Evolutionary conservation across 2,329 filamentous ascomycete species (phyloP).

Genomic region (Monosporascus ibericus): DNA sequence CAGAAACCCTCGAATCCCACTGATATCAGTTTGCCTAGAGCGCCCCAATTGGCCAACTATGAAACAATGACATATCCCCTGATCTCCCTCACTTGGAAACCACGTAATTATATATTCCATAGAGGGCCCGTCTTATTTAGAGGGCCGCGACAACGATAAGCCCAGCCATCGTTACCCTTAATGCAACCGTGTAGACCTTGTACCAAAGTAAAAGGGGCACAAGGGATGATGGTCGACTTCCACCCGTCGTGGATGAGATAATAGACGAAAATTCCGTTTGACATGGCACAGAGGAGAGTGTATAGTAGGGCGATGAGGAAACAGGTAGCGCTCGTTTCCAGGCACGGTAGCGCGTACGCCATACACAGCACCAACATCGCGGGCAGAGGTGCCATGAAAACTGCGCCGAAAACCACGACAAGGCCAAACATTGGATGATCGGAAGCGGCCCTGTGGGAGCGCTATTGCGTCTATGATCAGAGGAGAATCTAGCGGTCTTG

Average conservation of each 20-base stretch:
- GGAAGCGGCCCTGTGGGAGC: background rate
- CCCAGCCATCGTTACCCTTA: background rate
- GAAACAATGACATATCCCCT: too few species aligned
- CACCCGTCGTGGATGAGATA: background rate
- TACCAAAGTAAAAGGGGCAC: conserved; percentile 2
- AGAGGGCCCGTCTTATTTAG: background rate
- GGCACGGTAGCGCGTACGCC: too few species aligned
- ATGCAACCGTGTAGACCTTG: conserved; percentile 1
- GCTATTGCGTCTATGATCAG: too few species aligned
- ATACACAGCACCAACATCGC: background rate
- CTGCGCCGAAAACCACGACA: background rate
- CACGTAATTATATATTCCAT: conserved; percentile 1
- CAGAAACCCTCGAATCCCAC: too few species aligned
- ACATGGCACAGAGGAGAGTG: background rate
- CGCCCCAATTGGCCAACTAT: too few species aligned
- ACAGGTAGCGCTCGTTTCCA: background rate
- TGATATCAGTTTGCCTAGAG: too few species aligned
- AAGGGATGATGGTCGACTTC: conserved; percentile 1
- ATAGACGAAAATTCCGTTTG: conserved; percentile 1
- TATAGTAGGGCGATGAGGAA: background rate
- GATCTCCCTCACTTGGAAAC: background rate
- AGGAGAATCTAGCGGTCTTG: too few species aligned
- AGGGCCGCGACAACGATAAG: conserved; percentile 1
- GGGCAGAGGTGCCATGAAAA: background rate
- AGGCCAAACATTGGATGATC: conserved; percentile 1